A percentile compares a stretch with the other conserved stretches of the same genome.
Evolutionary conservation across 2,329 filamentous ascomycete species (phyloP).

Genomic region (Fusarium sp.): DNA sequence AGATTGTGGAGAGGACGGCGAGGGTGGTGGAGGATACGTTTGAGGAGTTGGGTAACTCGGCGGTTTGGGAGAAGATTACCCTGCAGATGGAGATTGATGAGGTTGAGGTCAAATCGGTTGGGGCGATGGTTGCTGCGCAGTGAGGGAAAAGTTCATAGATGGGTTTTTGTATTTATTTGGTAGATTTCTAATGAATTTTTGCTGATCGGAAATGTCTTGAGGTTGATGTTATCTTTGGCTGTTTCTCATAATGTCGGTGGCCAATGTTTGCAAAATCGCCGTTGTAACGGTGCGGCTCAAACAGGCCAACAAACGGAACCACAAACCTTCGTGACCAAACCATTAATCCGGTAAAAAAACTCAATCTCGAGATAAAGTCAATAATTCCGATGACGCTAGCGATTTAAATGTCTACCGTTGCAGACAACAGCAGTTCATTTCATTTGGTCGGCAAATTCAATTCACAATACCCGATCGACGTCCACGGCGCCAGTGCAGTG

Average conservation of each 20-base stretch:
- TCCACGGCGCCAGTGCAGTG: rapidly evolving
- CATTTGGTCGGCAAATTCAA: too few relatives aligned
- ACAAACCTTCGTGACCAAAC: rapidly evolving
- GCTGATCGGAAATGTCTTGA: rapidly evolving
- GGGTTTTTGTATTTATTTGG: not conserved
- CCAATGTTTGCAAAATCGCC: rapidly evolving
- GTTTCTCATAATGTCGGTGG: too few relatives aligned
- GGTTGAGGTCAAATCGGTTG: not conserved
- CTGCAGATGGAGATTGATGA: slow-evolving; percentile 23
- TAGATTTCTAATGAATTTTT: rapidly evolving
- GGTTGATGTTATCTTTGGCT: too few relatives aligned
- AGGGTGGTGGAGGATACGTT: slow-evolving; percentile 33
- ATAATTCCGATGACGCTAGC: rapidly evolving
- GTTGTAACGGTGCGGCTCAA: not conserved
- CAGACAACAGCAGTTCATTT: too few relatives aligned
- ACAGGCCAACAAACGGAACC: rapidly evolving
- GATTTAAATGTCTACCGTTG: rapidly evolving
- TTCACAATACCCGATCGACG: not conserved
- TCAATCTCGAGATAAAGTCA: rapidly evolving
- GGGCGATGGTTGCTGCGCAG: not conserved
- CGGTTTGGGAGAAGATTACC: slow-evolving; percentile 28
- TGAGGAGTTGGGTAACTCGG: slow-evolving; percentile 11
- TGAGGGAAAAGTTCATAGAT: not conserved
- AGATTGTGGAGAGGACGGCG: slow-evolving; percentile 30
- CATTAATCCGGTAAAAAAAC: rapidly evolving